A percentile compares a stretch with the other conserved stretches of the same genome.
These are phyloP conservation scores for Aspergillus alliaceus DNA, from an alignment of 2,329 filamentous ascomycete species.

Conservation along the genomic window DNA sequence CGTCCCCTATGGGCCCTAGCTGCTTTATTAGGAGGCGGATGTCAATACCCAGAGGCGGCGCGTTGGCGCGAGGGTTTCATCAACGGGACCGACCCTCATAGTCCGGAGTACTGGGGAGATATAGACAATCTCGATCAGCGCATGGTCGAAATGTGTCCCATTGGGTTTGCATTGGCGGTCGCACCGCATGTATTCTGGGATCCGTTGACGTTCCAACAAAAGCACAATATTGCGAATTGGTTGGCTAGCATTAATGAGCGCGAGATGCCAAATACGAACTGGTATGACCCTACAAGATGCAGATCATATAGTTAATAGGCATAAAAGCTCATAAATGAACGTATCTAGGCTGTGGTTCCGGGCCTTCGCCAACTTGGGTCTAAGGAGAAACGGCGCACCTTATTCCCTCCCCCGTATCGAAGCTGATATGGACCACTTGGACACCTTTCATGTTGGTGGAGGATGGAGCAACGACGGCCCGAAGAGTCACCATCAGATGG, in stretches of 20 bases:
- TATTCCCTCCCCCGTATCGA: constrained; percentile 70
- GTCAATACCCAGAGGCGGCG: constrained; percentile 61
- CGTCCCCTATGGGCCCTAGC: constrained; percentile 75
- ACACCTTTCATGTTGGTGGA: constrained; percentile 78
- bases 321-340: background rate
- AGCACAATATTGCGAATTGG: constrained; percentile 68
- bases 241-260: constrained; percentile 77
- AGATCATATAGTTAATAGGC: background rate
- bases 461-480: constrained; percentile 84
- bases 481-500: constrained; percentile 77
- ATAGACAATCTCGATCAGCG: constrained; percentile 75
- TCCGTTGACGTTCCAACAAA: constrained; percentile 62
- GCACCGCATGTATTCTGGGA: constrained; percentile 66
- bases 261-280: constrained; percentile 68
- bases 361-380: constrained; percentile 76
- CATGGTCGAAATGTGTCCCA: constrained; percentile 82
- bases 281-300: constrained; percentile 34
- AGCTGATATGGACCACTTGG: constrained; percentile 73
- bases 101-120: constrained; percentile 73
- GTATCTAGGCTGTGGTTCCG: constrained; percentile 73
- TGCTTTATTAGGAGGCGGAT: constrained; percentile 67
- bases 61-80: constrained; percentile 71
- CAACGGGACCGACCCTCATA: constrained; percentile 68
- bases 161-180: constrained; percentile 73
- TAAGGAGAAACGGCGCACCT: constrained; percentile 71